Evolutionary conservation across 2,329 filamentous ascomycete genomes (phyloP).

Genomic region (Tympanopsis confertula): DNA sequence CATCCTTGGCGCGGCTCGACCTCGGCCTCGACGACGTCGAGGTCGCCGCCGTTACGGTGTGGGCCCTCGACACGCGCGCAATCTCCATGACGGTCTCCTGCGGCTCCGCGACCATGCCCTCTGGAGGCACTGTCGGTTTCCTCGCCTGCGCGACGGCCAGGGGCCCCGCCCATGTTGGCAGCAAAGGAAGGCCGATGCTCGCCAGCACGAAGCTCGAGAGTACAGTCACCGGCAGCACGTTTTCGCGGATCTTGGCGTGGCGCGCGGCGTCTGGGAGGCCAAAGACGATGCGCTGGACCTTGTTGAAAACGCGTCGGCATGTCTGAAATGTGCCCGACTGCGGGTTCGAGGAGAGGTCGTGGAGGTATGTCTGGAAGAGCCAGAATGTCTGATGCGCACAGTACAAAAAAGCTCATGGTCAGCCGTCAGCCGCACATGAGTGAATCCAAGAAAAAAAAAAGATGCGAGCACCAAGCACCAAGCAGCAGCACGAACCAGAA

Average conservation of each 20-base stretch:
- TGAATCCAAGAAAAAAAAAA: constrained; percentile 1
- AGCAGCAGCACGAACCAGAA: constrained; percentile 48
- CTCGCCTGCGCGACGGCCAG: constrained; percentile 72
- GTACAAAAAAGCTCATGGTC: constrained; percentile 2
- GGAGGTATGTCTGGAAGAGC: constrained; percentile 79
- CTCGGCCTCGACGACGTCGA: constrained; percentile 34
- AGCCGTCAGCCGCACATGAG: constrained; percentile 9
- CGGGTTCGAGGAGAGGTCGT: constrained; percentile 66
- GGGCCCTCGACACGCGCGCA: constrained; percentile 49
- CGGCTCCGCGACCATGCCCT: constrained; percentile 46
- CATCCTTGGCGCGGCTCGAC: constrained; percentile 33
- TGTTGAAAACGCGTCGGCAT: constrained; percentile 75
- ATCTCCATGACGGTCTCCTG: constrained; percentile 29
- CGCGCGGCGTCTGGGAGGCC: constrained; percentile 59
- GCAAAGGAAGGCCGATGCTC: constrained; percentile 61
- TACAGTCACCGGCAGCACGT: constrained; percentile 68
- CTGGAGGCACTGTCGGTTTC: constrained; percentile 54
- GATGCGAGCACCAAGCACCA: constrained; percentile 1
- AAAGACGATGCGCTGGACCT: constrained; percentile 79
- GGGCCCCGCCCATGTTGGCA: constrained; percentile 70
- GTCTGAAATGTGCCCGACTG: constrained; percentile 71
- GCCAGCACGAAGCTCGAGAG: constrained; percentile 71
- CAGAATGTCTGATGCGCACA: constrained; percentile 71
- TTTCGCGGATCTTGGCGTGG: constrained; percentile 70
- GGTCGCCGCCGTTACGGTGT: constrained; percentile 46